Conservation (phyloP, 148 eudicot species). For the Diospyros kaki region DNA sequence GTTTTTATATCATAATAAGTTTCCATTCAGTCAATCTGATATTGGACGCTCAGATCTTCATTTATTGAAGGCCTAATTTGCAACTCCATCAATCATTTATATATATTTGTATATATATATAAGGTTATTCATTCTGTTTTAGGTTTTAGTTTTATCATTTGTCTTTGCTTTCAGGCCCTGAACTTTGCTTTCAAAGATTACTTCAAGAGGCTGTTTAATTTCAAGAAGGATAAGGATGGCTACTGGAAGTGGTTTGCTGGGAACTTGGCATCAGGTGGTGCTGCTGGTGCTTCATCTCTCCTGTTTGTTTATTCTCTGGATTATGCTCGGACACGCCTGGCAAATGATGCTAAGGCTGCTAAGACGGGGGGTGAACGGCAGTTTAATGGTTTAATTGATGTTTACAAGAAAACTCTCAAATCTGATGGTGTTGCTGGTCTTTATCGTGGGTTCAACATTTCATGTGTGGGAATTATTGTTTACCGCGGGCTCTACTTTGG, state of each 20-base stretch:
- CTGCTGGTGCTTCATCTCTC: conserved; percentile 81
- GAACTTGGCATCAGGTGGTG: conserved; percentile 83
- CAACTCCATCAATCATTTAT: not conserved
- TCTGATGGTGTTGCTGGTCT: conserved; percentile 77
- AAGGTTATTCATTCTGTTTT: not conserved
- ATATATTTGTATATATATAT: not conserved
- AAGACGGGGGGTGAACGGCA: conserved; percentile 68
- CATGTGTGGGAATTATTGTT: conserved; percentile 77
- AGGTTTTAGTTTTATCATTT: not conserved
- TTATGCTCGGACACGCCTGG: conserved; percentile 73
- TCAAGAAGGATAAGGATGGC: conserved; percentile 76
- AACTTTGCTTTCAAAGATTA: conserved; percentile 89
- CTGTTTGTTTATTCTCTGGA: conserved; percentile 71
- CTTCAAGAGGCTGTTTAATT: conserved; percentile 72
- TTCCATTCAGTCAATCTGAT: not conserved
- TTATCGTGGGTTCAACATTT: conserved; percentile 74
- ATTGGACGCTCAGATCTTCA: not conserved
- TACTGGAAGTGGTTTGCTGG: conserved; percentile 95
- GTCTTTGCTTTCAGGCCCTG: conserved; percentile 50
- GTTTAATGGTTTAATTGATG: conserved; percentile 73
- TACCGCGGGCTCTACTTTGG: conserved; percentile 85
- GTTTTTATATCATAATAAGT: not conserved
- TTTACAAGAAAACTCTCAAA: conserved; percentile 65
- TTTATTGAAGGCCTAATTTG: not conserved
- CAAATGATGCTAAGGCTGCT: conserved; percentile 74